Evolutionary conservation across 2,329 filamentous ascomycete species (phyloP).

Genomic region (Leptographium flavum): DNA sequence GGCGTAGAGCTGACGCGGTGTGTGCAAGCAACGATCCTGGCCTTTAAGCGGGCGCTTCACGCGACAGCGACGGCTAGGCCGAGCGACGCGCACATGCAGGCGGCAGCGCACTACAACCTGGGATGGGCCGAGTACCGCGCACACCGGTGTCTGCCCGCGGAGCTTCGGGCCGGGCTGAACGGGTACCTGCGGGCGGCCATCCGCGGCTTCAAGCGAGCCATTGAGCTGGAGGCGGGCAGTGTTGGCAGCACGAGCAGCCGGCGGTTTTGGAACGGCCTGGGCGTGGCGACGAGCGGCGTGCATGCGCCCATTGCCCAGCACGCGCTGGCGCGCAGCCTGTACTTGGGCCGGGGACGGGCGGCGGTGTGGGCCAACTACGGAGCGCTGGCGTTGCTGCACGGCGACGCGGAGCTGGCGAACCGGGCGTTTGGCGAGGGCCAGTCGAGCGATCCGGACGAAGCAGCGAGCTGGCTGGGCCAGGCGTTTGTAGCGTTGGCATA

Average conservation of each 20-base stretch:
- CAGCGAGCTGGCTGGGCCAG: conserved; percentile 88
- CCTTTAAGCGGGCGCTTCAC: conserved; percentile 75
- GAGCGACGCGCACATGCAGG: conserved; percentile 69
- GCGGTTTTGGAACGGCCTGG: conserved; percentile 95
- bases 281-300: conserved; percentile 74
- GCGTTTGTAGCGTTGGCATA: conserved; percentile 67
- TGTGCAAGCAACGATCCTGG: conserved; percentile 61
- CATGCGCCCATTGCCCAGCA: conserved; percentile 86
- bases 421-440: conserved; percentile 82
- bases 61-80: conserved; percentile 42
- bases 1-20: conserved; percentile 40
- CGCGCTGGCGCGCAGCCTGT: conserved; percentile 80
- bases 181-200: conserved; percentile 70
- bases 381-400: conserved; percentile 69
- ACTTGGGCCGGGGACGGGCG: conserved; percentile 77
- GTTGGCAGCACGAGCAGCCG: no score
- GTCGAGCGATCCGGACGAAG: conserved; percentile 86
- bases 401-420: conserved; percentile 75
- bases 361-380: conserved; percentile 86
- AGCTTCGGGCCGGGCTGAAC: conserved; percentile 41
- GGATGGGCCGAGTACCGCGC: conserved; percentile 87
- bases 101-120: conserved; percentile 93
- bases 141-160: conserved; percentile 47
- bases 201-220: conserved; percentile 85
- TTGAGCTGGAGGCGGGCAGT: conserved; percentile 85